These are phyloP conservation scores for Darksidea phi DNA, from an alignment of 495 filamentous ascomycete species.

Conservation along the genomic window DNA sequence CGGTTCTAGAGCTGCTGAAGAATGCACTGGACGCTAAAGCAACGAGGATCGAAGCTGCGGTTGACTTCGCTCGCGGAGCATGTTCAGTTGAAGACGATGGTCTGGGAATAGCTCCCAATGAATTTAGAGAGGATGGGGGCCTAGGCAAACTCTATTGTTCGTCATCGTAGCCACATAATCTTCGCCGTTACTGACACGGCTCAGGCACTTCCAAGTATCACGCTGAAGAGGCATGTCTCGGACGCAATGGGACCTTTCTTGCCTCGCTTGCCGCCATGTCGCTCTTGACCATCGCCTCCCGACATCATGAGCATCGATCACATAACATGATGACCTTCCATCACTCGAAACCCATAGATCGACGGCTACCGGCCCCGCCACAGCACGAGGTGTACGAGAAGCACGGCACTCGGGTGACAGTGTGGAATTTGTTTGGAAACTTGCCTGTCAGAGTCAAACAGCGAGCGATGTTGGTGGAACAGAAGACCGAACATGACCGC, in stretches of 20 bases:
- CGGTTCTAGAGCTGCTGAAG: conserved; percentile 71
- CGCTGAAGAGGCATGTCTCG: conserved; percentile 50
- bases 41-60: conserved; percentile 64
- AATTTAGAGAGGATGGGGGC: conserved; percentile 69
- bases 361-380: conserved; percentile 62
- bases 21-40: conserved; percentile 85
- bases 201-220: conserved; percentile 74
- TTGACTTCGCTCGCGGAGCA: conserved; percentile 74
- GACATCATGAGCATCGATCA: conserved; percentile 59
- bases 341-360: conserved; percentile 65
- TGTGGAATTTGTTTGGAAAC: conserved; percentile 87
- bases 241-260: conserved; percentile 71
- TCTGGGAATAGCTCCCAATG: conserved; percentile 66
- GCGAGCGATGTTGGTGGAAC: conserved; percentile 53
- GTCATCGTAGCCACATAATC: background rate
- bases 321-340: conserved; percentile 72
- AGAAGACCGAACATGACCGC: conserved; percentile 58
- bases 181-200: conserved; percentile 30
- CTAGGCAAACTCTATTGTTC: conserved; percentile 65
- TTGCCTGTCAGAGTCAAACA: conserved; percentile 97
- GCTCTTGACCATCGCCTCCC: conserved; percentile 75
- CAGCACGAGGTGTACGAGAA: conserved; percentile 58
- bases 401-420: conserved; percentile 76
- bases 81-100: conserved; percentile 91
- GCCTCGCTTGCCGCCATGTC: conserved; percentile 76